Evolutionary conservation across 2,329 filamentous ascomycete species (phyloP), one percentile per base, ranked within the genome.

Genomic region (Amesomyces nigricolor): DNA sequence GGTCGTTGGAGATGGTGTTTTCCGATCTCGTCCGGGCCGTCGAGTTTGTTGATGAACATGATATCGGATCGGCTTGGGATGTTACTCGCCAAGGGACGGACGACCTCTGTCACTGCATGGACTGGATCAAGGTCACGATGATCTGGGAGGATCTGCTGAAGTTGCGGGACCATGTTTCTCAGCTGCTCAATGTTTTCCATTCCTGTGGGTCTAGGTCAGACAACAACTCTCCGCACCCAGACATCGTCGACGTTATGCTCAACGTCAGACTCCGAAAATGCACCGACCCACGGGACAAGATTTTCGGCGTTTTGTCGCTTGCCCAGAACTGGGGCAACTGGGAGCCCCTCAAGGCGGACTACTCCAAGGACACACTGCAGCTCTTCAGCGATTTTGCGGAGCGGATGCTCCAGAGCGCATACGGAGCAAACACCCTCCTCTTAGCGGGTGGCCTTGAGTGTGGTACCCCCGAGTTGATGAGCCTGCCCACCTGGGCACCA

Each of bases 251-350:
- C 11, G 22, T 51, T 2, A 10, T 51, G 30, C 49, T 43, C 5
- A 37, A 16, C 30, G 49, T 44, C n/a, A 32, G 49, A n/a, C 5
- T 30, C 7, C 26, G 39, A 6, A 3, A 51, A 8, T 51, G 49
- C 30, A 37, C 49, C 37, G 49, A 51, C 40, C 14, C 19, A 14
- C 11, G 49, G 30, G 49, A 51, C 42, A 51, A 44, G 30, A 44
- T 51, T 10, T 51, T 35, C 14, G 46, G 46, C 6, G 26, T 38
- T 10, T 10, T 48, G 13, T 48, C 46, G 4, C 46, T 48, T 16
- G 46, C 38, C 7, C 30, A 48, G 9, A 17, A 35, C 19, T 48
- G 46, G 46, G 17, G 35, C 4, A 22, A 14, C 5, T 38, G 32
- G 32, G 7, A 38, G 32, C 46, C 46, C 32, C 22, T 48, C 16